Conservation (phyloP, 2,329 filamentous ascomycete species). For the Pseudopithomyces maydicus region DNA sequence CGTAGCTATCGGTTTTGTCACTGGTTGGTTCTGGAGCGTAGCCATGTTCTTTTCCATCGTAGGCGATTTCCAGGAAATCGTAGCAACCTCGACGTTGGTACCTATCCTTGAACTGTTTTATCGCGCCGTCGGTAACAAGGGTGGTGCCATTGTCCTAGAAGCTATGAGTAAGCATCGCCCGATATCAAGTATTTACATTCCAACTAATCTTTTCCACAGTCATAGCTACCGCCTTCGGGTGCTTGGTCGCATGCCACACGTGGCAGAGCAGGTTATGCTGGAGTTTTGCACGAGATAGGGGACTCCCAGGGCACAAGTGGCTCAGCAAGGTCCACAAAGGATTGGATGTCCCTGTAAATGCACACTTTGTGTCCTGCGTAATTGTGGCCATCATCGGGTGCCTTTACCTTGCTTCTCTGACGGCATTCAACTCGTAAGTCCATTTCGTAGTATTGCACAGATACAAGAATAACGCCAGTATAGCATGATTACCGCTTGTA, state of each 20-base stretch:
- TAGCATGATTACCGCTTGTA: slow-evolving; percentile 51
- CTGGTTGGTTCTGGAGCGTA: slow-evolving; percentile 55
- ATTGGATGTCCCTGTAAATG: slow-evolving; percentile 53
- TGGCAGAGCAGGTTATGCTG: slow-evolving; percentile 58
- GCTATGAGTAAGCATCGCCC: slow-evolving; percentile 29
- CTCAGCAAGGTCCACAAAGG: slow-evolving; percentile 48
- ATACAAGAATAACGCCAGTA: background rate
- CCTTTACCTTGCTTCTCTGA: slow-evolving; percentile 51
- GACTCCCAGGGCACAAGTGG: slow-evolving; percentile 51
- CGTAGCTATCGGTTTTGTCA: slow-evolving; percentile 56
- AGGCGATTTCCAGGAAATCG: slow-evolving; percentile 49
- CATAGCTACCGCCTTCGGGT: slow-evolving; percentile 54
- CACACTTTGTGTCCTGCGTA: slow-evolving; percentile 50
- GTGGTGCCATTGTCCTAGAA: slow-evolving; percentile 54
- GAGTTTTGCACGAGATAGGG: slow-evolving; percentile 59
- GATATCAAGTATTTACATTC: no score
- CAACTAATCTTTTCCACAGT: slow-evolving; percentile 20
- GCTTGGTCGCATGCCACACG: slow-evolving; percentile 54
- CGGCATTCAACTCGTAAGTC: slow-evolving; percentile 48
- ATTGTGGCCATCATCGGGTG: slow-evolving; percentile 54
- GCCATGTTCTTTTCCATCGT: slow-evolving; percentile 58
- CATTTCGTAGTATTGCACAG: background rate
- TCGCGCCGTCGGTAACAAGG: slow-evolving; percentile 49
- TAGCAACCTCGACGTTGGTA: slow-evolving; percentile 49
- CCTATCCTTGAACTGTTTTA: slow-evolving; percentile 56